phyloP scores from a whole-genome alignment of 228 moss, liverwort and hornwort genomes.

The Sphagnum fallax region DNA sequence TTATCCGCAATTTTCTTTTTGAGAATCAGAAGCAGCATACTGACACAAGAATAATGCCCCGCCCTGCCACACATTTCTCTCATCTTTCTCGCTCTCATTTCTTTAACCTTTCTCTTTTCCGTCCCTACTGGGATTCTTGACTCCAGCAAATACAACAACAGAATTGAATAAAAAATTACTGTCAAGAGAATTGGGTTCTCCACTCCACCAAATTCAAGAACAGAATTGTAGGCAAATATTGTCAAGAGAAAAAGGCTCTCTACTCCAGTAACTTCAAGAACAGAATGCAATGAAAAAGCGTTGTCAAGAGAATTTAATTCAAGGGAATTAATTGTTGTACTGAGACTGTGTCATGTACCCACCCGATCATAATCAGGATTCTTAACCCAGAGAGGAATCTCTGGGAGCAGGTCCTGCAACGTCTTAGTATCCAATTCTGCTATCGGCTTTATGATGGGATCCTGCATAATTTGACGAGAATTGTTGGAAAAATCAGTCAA shows the following conservation, averaged over 20 bases:
- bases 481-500: background rate
- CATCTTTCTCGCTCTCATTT: too few species aligned
- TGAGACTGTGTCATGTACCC: background rate
- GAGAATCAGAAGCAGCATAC: background rate
- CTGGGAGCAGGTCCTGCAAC: conserved; percentile 54
- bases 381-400: conserved; percentile 98
- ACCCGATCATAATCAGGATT: conserved; percentile 98
- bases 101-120: too few species aligned
- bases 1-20: background rate
- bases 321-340: too few species aligned
- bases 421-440: conserved; percentile 72
- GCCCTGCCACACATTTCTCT: too few species aligned
- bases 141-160: too few species aligned
- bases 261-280: too few species aligned
- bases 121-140: too few species aligned
- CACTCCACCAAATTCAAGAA: background rate
- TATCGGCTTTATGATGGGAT: conserved; percentile 75
- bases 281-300: too few species aligned
- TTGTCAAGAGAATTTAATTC: too few species aligned
- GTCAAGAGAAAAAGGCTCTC: too few species aligned
- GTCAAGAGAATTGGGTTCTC: background rate
- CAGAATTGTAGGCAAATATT: background rate
- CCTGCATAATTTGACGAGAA: conserved; percentile 24
- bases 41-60: background rate
- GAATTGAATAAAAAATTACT: background rate